Percentiles rank a stretch among this genome's conserved stretches.
phyloP scores from a whole-genome alignment of 2,329 filamentous ascomycete genomes.

The Penicillium vulpinum region DNA sequence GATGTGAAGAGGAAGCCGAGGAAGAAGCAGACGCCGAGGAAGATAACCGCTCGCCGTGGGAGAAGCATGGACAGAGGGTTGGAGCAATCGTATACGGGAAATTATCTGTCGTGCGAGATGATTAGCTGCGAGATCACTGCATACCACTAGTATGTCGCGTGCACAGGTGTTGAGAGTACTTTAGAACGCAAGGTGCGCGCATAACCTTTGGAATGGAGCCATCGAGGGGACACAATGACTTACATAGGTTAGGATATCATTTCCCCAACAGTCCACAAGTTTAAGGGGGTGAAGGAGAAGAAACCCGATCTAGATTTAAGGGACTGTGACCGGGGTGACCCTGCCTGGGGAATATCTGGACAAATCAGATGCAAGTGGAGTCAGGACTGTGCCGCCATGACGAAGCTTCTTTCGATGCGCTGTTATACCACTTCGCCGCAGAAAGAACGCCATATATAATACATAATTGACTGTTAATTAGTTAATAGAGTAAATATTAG shows the following conservation, averaged over 20 bases:
- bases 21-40: conserved; percentile 36
- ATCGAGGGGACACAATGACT: not conserved
- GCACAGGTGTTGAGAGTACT: not conserved
- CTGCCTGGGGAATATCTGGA: not conserved
- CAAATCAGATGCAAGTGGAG: conserved; percentile 5
- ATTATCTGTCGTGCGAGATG: conserved; percentile 14
- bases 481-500: not conserved
- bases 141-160: not conserved
- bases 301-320: conserved; percentile 1
- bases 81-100: not conserved
- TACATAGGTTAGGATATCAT: conserved; percentile 6
- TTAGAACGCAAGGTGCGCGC: not conserved
- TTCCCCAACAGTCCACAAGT: not conserved
- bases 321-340: not conserved
- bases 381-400: not conserved
- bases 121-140: conserved; percentile 10
- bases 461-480: not conserved
- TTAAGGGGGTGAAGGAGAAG: not conserved
- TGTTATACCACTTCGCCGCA: not conserved
- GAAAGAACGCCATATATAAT: not conserved
- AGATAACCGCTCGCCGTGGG: conserved; percentile 33
- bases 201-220: not conserved
- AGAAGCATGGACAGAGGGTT: conserved; percentile 32
- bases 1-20: conserved; percentile 31
- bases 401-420: conserved; percentile 3